These are phyloP conservation scores for Sporisorium scitamineum DNA, from an alignment of 1,284 basidiomycete genomes.

Conservation along the genomic window DNA sequence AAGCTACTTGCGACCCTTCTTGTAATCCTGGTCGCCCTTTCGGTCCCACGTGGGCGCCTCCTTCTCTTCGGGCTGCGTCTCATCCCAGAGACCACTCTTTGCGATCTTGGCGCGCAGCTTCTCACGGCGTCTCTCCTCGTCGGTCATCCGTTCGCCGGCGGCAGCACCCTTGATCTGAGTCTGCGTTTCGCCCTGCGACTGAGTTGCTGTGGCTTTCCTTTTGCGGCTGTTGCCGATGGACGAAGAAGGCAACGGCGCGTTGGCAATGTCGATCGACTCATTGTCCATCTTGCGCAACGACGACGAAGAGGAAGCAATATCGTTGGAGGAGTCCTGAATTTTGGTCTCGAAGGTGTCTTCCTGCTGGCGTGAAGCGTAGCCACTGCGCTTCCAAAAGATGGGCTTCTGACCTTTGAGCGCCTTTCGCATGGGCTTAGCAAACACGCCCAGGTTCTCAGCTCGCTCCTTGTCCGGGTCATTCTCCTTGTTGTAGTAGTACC, in stretches of 20 bases:
- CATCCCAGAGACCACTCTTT: constrained; percentile 58
- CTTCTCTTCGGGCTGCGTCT: constrained; percentile 62
- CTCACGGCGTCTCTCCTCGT: constrained; percentile 36
- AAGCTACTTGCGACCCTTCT: constrained; percentile 42
- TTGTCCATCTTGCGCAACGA: constrained; percentile 5
- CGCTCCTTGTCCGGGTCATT: constrained; percentile 64
- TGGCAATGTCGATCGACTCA: constrained; percentile 46
- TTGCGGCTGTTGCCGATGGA: constrained; percentile 27
- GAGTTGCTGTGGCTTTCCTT: constrained; percentile 27
- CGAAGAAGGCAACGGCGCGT: constrained; percentile 28
- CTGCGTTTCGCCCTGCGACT: constrained; percentile 19
- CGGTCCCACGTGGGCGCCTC: constrained; percentile 61
- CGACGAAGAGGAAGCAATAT: constrained; percentile 6
- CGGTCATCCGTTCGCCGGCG: constrained; percentile 1
- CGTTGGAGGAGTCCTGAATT: neutral
- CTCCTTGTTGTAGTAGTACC: constrained; percentile 68
- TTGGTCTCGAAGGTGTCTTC: constrained; percentile 23
- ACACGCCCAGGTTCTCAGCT: constrained; percentile 62
- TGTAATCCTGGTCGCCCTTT: constrained; percentile 58
- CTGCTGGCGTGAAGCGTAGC: constrained; percentile 43
- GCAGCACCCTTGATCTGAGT: neutral
- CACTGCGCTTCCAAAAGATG: constrained; percentile 67
- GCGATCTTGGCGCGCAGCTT: constrained; percentile 40
- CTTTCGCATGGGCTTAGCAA: constrained; percentile 67
- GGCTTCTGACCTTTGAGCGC: constrained; percentile 67